phyloP scores from a whole-genome alignment of 2,329 filamentous ascomycete genomes.

The Cytospora leucostoma region DNA sequence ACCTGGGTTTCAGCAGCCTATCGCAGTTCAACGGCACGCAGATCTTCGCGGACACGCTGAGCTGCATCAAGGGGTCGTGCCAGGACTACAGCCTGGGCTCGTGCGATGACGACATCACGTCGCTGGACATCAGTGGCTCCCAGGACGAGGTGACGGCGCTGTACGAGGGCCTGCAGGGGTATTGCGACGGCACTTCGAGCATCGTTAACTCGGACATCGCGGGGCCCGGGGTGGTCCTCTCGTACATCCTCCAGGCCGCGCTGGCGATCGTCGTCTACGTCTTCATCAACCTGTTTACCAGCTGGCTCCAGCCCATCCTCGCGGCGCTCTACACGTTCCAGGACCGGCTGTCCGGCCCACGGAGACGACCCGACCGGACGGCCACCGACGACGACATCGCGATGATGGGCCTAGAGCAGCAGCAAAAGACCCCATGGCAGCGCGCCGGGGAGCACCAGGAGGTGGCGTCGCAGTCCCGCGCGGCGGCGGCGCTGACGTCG shows the following conservation, averaged over 20 bases:
- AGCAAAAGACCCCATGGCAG: slow-evolving; percentile 7
- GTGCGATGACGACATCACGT: slow-evolving; percentile 19
- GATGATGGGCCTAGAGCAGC: neutral
- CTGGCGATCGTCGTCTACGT: slow-evolving; percentile 24
- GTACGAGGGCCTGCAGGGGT: slow-evolving; percentile 12
- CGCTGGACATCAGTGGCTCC: slow-evolving; percentile 9
- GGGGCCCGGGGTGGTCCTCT: slow-evolving; percentile 25
- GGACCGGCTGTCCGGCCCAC: slow-evolving; percentile 6
- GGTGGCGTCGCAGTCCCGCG: slow-evolving; percentile 24
- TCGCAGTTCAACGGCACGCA: slow-evolving; percentile 21
- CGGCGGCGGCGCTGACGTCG: slow-evolving; percentile 27
- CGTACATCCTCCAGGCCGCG: slow-evolving; percentile 24
- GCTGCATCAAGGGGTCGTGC: slow-evolving; percentile 23
- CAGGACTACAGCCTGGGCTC: slow-evolving; percentile 24
- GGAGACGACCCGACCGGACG: neutral
- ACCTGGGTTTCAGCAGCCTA: slow-evolving; percentile 18
- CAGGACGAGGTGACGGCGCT: slow-evolving; percentile 16
- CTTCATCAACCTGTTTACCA: slow-evolving; percentile 22
- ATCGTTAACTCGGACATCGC: slow-evolving; percentile 24
- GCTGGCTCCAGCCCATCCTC: slow-evolving; percentile 20
- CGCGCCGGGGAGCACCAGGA: slow-evolving; percentile 23
- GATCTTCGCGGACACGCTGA: slow-evolving; percentile 10
- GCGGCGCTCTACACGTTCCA: slow-evolving; percentile 19
- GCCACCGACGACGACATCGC: neutral
- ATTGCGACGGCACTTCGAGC: slow-evolving; percentile 19